phyloP scores from a whole-genome alignment of 495 filamentous ascomycete species.

The Xylaria sp. region DNA sequence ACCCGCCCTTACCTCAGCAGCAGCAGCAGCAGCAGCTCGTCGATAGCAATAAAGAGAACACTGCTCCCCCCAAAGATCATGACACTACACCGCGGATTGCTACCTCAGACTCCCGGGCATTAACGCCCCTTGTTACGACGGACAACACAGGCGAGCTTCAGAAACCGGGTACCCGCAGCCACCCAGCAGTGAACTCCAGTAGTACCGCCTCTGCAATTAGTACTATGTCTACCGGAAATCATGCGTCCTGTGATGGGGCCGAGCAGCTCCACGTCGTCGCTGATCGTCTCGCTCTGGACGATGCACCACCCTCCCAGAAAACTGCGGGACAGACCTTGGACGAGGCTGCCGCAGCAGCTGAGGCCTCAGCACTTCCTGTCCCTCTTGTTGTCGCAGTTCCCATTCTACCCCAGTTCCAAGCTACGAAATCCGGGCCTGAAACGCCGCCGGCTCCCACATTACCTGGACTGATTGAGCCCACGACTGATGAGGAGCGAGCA shows the following conservation, averaged over 20 bases:
- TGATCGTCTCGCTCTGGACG: conserved; percentile 29
- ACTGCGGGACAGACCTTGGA: conserved; percentile 10
- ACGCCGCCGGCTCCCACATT: conserved; percentile 16
- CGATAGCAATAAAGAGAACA: conserved; percentile 33
- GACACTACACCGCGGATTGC: conserved; percentile 1
- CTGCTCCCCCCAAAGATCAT: conserved; percentile 15
- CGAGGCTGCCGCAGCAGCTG: conserved; percentile 15
- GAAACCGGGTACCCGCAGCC: conserved; percentile 41
- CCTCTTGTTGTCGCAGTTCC: conserved; percentile 33
- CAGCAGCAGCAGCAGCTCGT: conserved; percentile 1
- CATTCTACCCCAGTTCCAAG: conserved; percentile 15
- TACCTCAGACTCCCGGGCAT: conserved; percentile 23
- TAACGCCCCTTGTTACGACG: conserved; percentile 28
- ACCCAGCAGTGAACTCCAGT: conserved; percentile 12
- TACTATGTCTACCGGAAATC: conserved; percentile 14
- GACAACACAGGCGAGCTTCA: conserved; percentile 31
- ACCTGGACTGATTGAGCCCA: conserved; percentile 39
- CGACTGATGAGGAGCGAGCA: conserved; percentile 37
- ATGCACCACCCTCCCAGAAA: conserved; percentile 17
- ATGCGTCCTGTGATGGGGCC: background rate
- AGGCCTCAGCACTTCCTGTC: conserved; percentile 25
- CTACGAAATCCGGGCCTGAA: conserved; percentile 4
- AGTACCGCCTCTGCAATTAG: conserved; percentile 23
- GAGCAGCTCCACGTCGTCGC: conserved; percentile 23
- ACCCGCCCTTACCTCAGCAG: conserved; percentile 10